Percentiles rank a stretch among this genome's conserved stretches.
Evolutionary conservation across 805 yeast species (phyloP).

Genomic region (Monosporozyma siamensis): DNA sequence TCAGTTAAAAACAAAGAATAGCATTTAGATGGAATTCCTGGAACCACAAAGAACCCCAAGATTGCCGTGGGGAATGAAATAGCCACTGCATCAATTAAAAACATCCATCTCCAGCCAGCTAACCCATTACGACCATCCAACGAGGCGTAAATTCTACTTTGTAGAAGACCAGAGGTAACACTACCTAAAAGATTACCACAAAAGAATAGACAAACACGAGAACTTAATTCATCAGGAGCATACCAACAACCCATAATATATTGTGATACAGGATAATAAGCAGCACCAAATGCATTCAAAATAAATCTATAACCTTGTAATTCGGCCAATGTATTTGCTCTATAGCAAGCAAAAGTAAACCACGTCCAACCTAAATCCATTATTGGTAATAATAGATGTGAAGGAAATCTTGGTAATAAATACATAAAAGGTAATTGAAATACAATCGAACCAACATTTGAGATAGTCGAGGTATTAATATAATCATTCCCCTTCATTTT

Average conservation of each 20-base stretch:
- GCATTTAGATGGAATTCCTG: constrained; percentile 54
- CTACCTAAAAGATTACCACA: constrained; percentile 43
- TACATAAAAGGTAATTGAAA: constrained; percentile 61
- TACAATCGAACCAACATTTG: constrained; percentile 52
- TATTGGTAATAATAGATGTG: constrained; percentile 39
- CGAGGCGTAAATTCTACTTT: constrained; percentile 33
- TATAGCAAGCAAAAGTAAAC: constrained; percentile 48
- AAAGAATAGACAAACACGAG: constrained; percentile 56
- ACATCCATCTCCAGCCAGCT: constrained; percentile 62
- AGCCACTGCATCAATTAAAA: constrained; percentile 51
- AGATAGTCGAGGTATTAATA: constrained; percentile 49
- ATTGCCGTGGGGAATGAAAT: constrained; percentile 41
- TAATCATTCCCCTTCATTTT: constrained; percentile 55
- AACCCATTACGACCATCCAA: constrained; percentile 39
- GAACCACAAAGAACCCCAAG: constrained; percentile 39
- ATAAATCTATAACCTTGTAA: constrained; percentile 57
- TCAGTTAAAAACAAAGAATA: constrained; percentile 47
- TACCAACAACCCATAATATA: constrained; percentile 54
- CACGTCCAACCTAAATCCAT: constrained; percentile 64
- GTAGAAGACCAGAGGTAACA: constrained; percentile 48
- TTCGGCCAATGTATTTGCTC: constrained; percentile 39
- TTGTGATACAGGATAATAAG: constrained; percentile 55
- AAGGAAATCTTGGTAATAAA: constrained; percentile 45
- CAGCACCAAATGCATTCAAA: constrained; percentile 61
- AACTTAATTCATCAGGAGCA: constrained; percentile 46